phyloP scores from a whole-genome alignment of 2,329 filamentous ascomycete species.

The Penicillium hordei region DNA sequence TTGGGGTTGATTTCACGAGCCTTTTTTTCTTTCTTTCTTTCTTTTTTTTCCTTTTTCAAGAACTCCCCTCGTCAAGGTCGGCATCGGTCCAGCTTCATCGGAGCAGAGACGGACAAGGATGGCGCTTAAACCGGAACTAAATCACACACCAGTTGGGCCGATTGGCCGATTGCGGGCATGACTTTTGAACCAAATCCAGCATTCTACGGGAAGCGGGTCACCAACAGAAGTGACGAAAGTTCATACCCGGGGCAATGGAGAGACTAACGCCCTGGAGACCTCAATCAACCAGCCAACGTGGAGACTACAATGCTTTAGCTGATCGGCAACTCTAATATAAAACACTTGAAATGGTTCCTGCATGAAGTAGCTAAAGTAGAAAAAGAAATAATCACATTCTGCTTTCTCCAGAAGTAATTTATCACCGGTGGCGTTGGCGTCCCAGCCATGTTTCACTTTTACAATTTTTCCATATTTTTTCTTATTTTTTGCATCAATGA shows the following conservation, averaged over 20 bases:
- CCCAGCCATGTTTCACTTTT: conserved; percentile 31
- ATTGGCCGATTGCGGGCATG: conserved; percentile 1
- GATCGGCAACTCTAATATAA: conserved; percentile 25
- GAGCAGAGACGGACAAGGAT: neutral
- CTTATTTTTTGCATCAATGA: neutral
- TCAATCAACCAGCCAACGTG: conserved; percentile 19
- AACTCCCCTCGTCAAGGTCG: neutral
- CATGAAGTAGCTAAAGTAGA: conserved; percentile 11
- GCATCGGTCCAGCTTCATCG: neutral
- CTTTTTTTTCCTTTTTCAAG: neutral
- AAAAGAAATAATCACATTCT: neutral
- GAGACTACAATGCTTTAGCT: conserved; percentile 14
- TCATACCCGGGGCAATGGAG: neutral
- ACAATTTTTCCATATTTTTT: neutral
- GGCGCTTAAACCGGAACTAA: neutral
- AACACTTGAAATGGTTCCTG: conserved; percentile 14
- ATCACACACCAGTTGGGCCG: neutral
- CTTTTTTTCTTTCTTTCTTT: neutral
- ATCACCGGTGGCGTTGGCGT: conserved; percentile 15
- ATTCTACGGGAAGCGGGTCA: conserved; percentile 7
- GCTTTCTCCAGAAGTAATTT: conserved; percentile 3
- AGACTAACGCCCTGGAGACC: neutral
- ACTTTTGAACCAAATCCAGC: neutral
- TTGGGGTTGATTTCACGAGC: neutral
- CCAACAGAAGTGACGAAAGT: neutral